A percentile compares a stretch with the other conserved stretches of the same genome.
Conservation (phyloP, 768 basidiomycete genomes). For the Crepidotus variabilis region DNA sequence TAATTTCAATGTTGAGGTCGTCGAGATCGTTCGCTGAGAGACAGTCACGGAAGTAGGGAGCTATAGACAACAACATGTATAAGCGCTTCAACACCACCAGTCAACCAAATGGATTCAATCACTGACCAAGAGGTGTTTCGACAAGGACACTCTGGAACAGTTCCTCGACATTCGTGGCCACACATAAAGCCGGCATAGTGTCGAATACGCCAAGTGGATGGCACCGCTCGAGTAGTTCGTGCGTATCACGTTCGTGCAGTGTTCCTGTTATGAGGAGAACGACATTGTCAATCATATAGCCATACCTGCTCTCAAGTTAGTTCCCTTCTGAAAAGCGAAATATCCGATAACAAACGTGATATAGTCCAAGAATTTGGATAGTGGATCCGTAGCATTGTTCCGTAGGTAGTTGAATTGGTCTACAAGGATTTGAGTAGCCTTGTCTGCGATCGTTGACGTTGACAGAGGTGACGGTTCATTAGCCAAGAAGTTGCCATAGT, state of each 20-base stretch:
- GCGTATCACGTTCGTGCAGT: constrained; percentile 93
- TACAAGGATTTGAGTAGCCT: constrained; percentile 91
- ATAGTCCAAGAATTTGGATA: constrained; percentile 94
- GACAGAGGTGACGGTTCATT: constrained; percentile 93
- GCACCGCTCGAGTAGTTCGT: constrained; percentile 93
- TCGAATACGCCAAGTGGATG: constrained; percentile 97
- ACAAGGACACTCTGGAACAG: constrained; percentile 95
- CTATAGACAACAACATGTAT: constrained; percentile 28
- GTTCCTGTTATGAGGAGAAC: constrained; percentile 97
- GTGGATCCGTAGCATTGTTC: constrained; percentile 85
- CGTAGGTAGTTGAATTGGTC: constrained; percentile 96
- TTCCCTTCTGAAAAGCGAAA: not conserved
- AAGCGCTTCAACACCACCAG: not conserved
- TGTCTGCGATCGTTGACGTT: constrained; percentile 94
- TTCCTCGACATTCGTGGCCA: constrained; percentile 98
- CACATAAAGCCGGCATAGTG: constrained; percentile 98
- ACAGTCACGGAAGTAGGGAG: constrained; percentile 96
- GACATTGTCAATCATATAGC: constrained; percentile 99
- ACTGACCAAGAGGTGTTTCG: constrained; percentile 92
- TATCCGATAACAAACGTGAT: constrained; percentile 71
- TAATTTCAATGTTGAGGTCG: constrained; percentile 99
- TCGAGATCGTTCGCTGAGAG: constrained; percentile 94
- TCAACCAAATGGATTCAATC: not conserved
- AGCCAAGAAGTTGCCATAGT: constrained; percentile 97
- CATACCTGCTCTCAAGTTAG: constrained; percentile 58